Conservation (phyloP, 768 basidiomycete species). For the Psilocybe subaeruginosa region DNA sequence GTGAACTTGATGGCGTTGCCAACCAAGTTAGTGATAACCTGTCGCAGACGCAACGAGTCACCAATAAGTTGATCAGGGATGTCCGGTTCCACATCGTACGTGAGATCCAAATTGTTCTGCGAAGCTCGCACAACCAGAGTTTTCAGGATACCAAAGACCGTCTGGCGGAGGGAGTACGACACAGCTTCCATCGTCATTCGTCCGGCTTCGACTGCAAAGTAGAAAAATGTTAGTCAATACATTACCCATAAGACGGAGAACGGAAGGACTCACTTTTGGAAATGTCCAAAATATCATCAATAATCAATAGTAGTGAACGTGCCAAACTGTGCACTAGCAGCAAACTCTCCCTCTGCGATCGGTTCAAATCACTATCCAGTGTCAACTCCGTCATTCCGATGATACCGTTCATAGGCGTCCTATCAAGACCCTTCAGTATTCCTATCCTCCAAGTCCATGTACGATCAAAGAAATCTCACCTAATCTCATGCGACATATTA, state of each 20-base stretch:
- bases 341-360: constrained; percentile 94
- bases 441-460: neutral
- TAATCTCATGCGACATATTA: constrained; percentile 97
- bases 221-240: constrained; percentile 11
- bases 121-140: constrained; percentile 97
- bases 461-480: constrained; percentile 52
- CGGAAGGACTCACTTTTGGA: constrained; percentile 83
- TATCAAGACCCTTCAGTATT: constrained; percentile 29
- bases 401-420: constrained; percentile 99
- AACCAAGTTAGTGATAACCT: constrained; percentile 94
- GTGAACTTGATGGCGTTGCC: constrained; percentile 99
- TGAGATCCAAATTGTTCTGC: constrained; percentile 94
- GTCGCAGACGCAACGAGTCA: constrained; percentile 90
- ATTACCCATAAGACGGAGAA: neutral
- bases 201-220: constrained; percentile 87
- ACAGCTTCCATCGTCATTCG: constrained; percentile 99
- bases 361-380: constrained; percentile 92
- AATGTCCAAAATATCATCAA: constrained; percentile 99
- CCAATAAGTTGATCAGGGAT: constrained; percentile 98
- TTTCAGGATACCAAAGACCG: constrained; percentile 96
- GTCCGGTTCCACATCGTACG: constrained; percentile 93
- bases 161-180: constrained; percentile 96
- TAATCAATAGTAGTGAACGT: constrained; percentile 90
- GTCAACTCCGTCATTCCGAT: constrained; percentile 99
- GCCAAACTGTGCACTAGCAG: constrained; percentile 95